Evolutionary conservation across 2,329 filamentous ascomycete species (phyloP).

Genomic region (Cercospora sojina): DNA sequence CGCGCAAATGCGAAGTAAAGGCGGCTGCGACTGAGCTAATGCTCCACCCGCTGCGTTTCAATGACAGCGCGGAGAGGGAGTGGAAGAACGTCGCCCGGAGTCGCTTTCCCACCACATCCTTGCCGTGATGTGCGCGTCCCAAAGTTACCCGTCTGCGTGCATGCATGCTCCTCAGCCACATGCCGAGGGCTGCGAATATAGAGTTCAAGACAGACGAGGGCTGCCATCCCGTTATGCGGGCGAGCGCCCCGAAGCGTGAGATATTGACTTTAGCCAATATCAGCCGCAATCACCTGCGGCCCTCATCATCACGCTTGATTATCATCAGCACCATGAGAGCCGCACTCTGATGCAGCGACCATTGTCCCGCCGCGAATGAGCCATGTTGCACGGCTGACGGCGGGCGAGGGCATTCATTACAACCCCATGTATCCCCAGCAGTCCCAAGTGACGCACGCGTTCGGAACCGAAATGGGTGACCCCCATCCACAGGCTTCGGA

Average conservation of each 20-base stretch:
- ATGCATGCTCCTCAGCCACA: conserved; percentile 16
- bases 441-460: background rate
- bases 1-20: conserved; percentile 26
- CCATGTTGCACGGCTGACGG: background rate
- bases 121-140: conserved; percentile 3
- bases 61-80: conserved; percentile 17
- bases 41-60: conserved; percentile 26
- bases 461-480: conserved; percentile 1
- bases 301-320: too few relatives aligned
- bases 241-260: background rate
- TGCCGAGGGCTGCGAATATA: conserved; percentile 1
- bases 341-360: conserved; percentile 4
- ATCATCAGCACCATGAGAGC: background rate
- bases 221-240: background rate
- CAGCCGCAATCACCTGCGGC: conserved; percentile 1
- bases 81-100: conserved; percentile 15
- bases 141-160: conserved; percentile 15
- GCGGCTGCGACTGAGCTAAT: conserved; percentile 26
- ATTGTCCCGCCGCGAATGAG: background rate
- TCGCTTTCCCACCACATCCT: conserved; percentile 1
- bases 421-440: conserved; percentile 11
- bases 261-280: conserved; percentile 22
- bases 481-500: background rate
- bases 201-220: conserved; percentile 12
- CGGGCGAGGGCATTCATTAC: background rate